These are phyloP conservation scores for Colletotrichum sp. DNA, from an alignment of 2,329 filamentous ascomycete genomes.

Conservation along the genomic window DNA sequence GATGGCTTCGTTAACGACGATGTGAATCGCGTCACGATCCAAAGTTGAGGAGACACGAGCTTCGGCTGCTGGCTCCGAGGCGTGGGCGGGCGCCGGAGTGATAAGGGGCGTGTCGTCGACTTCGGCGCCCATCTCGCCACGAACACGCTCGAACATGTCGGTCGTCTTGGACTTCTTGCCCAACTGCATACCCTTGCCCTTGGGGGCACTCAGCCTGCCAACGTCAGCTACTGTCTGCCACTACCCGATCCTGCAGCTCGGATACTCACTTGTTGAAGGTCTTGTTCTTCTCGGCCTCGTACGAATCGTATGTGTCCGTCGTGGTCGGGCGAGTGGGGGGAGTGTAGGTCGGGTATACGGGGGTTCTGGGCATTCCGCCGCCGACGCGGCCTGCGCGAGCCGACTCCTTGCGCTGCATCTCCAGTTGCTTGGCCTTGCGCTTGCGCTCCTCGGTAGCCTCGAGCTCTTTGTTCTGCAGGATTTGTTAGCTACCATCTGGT, in stretches of 20 bases:
- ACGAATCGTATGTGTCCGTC: conserved; percentile 87
- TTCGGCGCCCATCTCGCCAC: conserved; percentile 88
- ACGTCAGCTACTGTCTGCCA: neutral
- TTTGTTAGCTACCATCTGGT: conserved; percentile 23
- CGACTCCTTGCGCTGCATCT: conserved; percentile 98
- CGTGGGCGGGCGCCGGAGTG: conserved; percentile 53
- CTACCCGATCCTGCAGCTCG: neutral
- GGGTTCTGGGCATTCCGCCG: conserved; percentile 68
- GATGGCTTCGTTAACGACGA: conserved; percentile 89
- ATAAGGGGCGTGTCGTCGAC: conserved; percentile 80
- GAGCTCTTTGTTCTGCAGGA: conserved; percentile 88
- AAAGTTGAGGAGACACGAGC: conserved; percentile 68
- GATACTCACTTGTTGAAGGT: conserved; percentile 73
- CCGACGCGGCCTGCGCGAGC: conserved; percentile 73
- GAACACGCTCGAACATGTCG: conserved; percentile 96
- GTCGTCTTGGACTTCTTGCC: conserved; percentile 99
- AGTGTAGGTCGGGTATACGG: conserved; percentile 88
- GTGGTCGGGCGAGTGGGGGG: conserved; percentile 76
- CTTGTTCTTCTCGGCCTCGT: conserved; percentile 98
- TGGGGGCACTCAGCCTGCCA: conserved; percentile 54
- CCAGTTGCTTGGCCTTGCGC: conserved; percentile 96
- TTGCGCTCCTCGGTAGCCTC: conserved; percentile 98
- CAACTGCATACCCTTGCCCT: conserved; percentile 98
- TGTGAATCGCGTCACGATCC: conserved; percentile 85
- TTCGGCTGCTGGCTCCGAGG: conserved; percentile 57